A percentile compares a stretch with the other conserved stretches of the same genome.
Conservation (phyloP, 2,329 filamentous ascomycete genomes). For the Neoarthrinium moseri region DNA sequence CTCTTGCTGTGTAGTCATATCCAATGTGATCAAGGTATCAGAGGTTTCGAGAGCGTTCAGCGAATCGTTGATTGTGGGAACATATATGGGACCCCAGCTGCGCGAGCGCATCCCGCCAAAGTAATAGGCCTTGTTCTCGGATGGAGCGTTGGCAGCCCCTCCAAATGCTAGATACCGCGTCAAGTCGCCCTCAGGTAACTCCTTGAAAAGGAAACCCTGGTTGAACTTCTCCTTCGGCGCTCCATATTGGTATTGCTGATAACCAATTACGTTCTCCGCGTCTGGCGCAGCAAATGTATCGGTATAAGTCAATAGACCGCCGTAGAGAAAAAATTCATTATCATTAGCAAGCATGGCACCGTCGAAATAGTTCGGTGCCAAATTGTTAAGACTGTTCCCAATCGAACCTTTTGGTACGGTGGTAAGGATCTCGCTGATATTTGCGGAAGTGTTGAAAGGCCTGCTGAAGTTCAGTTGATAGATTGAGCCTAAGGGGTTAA, state of each 20-base stretch:
- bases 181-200: conserved; percentile 40
- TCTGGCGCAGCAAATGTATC: conserved; percentile 35
- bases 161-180: conserved; percentile 66
- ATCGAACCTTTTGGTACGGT: conserved; percentile 44
- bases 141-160: conserved; percentile 62
- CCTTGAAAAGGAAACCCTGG: conserved; percentile 38
- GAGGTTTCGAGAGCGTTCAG: conserved; percentile 45
- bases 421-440: conserved; percentile 51
- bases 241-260: conserved; percentile 54
- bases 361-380: conserved; percentile 57
- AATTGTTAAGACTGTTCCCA: conserved; percentile 45
- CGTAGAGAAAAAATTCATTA: conserved; percentile 62
- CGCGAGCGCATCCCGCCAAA: conserved; percentile 62
- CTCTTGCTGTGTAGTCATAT: conserved; percentile 50
- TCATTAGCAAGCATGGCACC: conserved; percentile 67
- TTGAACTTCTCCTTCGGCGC: conserved; percentile 38
- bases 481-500: conserved; percentile 50
- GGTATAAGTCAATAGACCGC: conserved; percentile 47
- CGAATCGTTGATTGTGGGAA: conserved; percentile 28
- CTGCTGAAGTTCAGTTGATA: conserved; percentile 58
- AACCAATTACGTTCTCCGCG: conserved; percentile 45
- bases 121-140: conserved; percentile 71
- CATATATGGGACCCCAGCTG: conserved; percentile 48
- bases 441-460: conserved; percentile 52
- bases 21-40: conserved; percentile 57